A percentile compares a stretch with the other conserved stretches of the same genome.
Evolutionary conservation across 768 basidiomycete species (phyloP).

Genomic region (Termitomyces sp.): DNA sequence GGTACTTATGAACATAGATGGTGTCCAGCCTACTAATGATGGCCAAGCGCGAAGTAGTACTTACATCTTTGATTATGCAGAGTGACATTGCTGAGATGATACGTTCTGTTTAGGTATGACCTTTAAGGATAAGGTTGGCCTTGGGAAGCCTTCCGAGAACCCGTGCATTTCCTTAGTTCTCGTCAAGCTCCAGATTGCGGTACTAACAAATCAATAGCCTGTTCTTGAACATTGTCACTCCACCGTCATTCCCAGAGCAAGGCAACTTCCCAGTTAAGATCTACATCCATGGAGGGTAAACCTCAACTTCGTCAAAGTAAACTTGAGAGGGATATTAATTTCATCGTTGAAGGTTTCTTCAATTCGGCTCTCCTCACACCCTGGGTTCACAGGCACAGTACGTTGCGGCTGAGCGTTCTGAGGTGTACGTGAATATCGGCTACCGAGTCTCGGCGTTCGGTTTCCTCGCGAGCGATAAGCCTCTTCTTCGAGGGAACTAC

Average conservation of each 20-base stretch:
- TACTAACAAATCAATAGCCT: constrained; percentile 34
- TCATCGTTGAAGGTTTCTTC: constrained; percentile 54
- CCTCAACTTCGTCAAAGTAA: background rate
- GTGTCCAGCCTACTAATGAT: constrained; percentile 60
- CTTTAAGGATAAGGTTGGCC: constrained; percentile 60
- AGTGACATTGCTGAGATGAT: background rate
- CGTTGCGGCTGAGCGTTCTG: constrained; percentile 57
- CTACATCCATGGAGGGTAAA: constrained; percentile 76
- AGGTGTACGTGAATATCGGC: constrained; percentile 77
- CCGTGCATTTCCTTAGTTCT: constrained; percentile 40
- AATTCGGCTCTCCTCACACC: constrained; percentile 74
- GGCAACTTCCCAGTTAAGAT: constrained; percentile 62
- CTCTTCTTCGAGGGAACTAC: constrained; percentile 67
- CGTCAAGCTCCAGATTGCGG: background rate
- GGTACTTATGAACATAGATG: constrained; percentile 37
- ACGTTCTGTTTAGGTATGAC: constrained; percentile 34
- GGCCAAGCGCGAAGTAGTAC: constrained; percentile 58
- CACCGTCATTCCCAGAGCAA: constrained; percentile 47
- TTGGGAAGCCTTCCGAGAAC: constrained; percentile 68
- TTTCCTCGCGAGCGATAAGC: constrained; percentile 67
- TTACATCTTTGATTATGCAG: background rate
- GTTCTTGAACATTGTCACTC: constrained; percentile 64
- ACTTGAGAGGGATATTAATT: background rate
- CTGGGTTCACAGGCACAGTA: constrained; percentile 64
- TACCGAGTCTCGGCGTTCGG: constrained; percentile 78